These are phyloP conservation scores for Hydnomerulius pinastri DNA, from an alignment of 768 basidiomycete species.

Conservation along the genomic window DNA sequence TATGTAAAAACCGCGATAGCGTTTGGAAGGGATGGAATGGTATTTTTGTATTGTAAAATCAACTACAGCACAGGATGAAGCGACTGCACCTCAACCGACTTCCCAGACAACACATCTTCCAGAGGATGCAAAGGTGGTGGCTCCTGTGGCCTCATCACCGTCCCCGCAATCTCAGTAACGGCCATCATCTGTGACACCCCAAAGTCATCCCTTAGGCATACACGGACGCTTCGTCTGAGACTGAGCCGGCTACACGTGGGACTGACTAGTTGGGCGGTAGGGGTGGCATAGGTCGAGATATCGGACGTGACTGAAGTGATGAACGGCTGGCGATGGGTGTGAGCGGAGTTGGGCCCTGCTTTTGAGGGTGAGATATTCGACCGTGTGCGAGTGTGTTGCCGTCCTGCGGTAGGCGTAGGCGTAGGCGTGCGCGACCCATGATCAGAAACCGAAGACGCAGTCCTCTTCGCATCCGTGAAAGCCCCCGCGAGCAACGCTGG, in stretches of 20 bases:
- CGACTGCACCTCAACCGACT: conserved; percentile 55
- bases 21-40: neutral
- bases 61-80: conserved; percentile 62
- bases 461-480: conserved; percentile 16
- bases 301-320: conserved; percentile 77
- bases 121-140: conserved; percentile 59
- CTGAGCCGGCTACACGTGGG: conserved; percentile 22
- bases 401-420: conserved; percentile 29
- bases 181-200: conserved; percentile 87
- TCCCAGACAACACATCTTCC: conserved; percentile 74
- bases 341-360: conserved; percentile 30
- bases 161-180: conserved; percentile 71
- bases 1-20: no score
- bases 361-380: conserved; percentile 24
- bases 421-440: conserved; percentile 24
- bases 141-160: conserved; percentile 36
- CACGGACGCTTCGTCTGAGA: conserved; percentile 45
- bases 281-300: conserved; percentile 51
- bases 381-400: conserved; percentile 19
- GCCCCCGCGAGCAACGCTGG: conserved; percentile 29
- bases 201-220: conserved; percentile 79
- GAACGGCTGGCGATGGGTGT: conserved; percentile 59
- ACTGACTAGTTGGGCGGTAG: conserved; percentile 31
- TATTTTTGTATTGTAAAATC: neutral
- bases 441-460: conserved; percentile 22